phyloP scores from a whole-genome alignment of 495 filamentous ascomycete species.

The Echria macrotheca region DNA sequence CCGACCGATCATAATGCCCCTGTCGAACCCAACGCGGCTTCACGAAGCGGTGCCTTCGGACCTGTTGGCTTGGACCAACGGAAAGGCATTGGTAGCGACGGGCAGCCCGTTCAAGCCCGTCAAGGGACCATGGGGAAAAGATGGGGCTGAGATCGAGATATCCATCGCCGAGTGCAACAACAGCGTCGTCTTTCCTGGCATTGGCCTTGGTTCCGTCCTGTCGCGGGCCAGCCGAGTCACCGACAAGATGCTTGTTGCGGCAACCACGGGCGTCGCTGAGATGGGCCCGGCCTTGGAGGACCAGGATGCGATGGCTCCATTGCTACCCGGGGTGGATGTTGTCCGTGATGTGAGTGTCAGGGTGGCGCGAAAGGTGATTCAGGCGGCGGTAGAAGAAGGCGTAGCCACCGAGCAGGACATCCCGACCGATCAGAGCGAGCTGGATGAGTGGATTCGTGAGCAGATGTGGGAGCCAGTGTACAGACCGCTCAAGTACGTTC shows the following conservation, averaged over 20 bases:
- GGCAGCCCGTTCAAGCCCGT: slow-evolving; percentile 81
- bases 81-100: slow-evolving; percentile 75
- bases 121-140: slow-evolving; percentile 46
- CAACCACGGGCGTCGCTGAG: slow-evolving; percentile 65
- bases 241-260: slow-evolving; percentile 77
- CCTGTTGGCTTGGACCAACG: slow-evolving; percentile 71
- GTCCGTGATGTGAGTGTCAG: slow-evolving; percentile 72
- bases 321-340: slow-evolving; percentile 72
- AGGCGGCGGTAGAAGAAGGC: slow-evolving; percentile 62
- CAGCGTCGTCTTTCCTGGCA: slow-evolving; percentile 78
- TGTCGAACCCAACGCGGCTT: slow-evolving; percentile 80
- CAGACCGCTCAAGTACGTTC: slow-evolving; percentile 54
- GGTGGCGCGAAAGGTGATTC: slow-evolving; percentile 75
- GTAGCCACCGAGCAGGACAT: slow-evolving; percentile 57
- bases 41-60: slow-evolving; percentile 82
- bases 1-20: slow-evolving; percentile 74
- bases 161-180: slow-evolving; percentile 89
- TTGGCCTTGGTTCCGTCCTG: slow-evolving; percentile 75
- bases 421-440: slow-evolving; percentile 49
- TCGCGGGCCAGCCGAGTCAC: slow-evolving; percentile 56
- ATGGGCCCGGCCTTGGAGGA: slow-evolving; percentile 58
- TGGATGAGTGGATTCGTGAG: slow-evolving; percentile 76
- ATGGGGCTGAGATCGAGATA: slow-evolving; percentile 51
- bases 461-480: slow-evolving; percentile 90
- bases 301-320: slow-evolving; percentile 36